Percentiles rank a stretch among this genome's conserved stretches.
Evolutionary conservation across 2,329 filamentous ascomycete species (phyloP).

Genomic region (Metarhizium humberi): DNA sequence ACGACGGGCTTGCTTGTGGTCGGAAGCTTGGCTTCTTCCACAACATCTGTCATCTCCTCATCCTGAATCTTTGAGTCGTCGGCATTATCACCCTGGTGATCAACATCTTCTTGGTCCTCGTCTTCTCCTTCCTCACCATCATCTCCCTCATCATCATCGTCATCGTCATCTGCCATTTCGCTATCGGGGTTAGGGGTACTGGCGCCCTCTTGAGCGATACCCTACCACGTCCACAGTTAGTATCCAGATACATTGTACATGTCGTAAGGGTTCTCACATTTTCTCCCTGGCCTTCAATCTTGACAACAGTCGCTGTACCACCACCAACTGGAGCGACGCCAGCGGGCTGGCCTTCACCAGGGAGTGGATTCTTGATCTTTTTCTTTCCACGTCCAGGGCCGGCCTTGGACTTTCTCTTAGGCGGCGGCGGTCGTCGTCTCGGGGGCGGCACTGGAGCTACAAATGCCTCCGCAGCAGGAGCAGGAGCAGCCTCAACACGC

Average conservation of each 20-base stretch:
- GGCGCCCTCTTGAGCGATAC: constrained; percentile 33
- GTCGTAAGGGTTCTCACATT: constrained; percentile 22
- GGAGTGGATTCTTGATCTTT: constrained; percentile 55
- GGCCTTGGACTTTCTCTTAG: constrained; percentile 70
- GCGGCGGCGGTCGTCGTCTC: constrained; percentile 61
- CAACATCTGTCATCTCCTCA: constrained; percentile 27
- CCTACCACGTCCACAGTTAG: constrained; percentile 16
- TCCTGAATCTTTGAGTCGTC: constrained; percentile 27
- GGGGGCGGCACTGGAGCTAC: constrained; percentile 29
- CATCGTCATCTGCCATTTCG: constrained; percentile 44
- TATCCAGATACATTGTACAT: background rate
- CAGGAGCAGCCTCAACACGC: constrained; percentile 44
- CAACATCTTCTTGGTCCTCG: constrained; percentile 37
- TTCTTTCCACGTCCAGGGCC: constrained; percentile 69
- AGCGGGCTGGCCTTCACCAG: constrained; percentile 21
- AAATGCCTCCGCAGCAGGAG: constrained; percentile 46
- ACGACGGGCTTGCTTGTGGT: constrained; percentile 11
- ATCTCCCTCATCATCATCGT: constrained; percentile 38
- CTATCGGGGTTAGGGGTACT: constrained; percentile 37
- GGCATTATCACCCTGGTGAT: constrained; percentile 35
- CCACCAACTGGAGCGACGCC: constrained; percentile 21
- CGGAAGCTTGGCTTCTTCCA: constrained; percentile 17
- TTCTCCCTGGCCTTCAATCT: constrained; percentile 27
- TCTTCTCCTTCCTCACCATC: constrained; percentile 39
- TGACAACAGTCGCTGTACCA: constrained; percentile 29